Percentiles rank a stretch among this genome's conserved stretches.
These are phyloP conservation scores for Apiotrichum laibachii DNA, from an alignment of 1,284 basidiomycete genomes.

Conservation along the genomic window DNA sequence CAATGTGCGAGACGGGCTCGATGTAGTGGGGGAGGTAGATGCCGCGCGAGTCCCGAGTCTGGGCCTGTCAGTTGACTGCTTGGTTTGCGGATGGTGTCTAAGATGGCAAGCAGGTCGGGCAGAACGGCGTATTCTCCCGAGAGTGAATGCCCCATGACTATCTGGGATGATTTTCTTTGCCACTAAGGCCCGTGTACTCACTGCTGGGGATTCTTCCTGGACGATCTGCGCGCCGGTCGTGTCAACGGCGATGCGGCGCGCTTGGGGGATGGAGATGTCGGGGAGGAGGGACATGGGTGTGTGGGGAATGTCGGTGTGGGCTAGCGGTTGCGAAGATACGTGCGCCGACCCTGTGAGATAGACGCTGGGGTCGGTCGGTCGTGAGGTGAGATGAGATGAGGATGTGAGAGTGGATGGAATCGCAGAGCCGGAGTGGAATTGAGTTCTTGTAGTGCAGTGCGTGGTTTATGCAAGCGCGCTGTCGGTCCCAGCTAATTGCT, in stretches of 20 bases:
- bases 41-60: constrained; percentile 89
- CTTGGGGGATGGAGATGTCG: constrained; percentile 50
- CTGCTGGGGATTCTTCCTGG: constrained; percentile 87
- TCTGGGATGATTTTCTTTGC: background rate
- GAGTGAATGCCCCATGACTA: too few relatives aligned
- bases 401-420: too few relatives aligned
- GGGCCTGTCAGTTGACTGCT: constrained; percentile 19
- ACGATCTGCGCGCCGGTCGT: constrained; percentile 75
- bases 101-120: background rate
- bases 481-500: too few relatives aligned
- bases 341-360: too few relatives aligned
- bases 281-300: constrained; percentile 29
- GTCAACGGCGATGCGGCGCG: constrained; percentile 48
- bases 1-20: constrained; percentile 93
- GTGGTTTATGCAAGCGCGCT: too few relatives aligned
- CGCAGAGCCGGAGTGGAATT: too few relatives aligned
- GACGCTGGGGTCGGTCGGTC: too few relatives aligned
- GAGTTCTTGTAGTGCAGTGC: too few relatives aligned
- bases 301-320: too few relatives aligned
- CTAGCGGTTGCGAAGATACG: too few relatives aligned
- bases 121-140: too few relatives aligned
- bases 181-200: constrained; percentile 51
- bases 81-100: background rate
- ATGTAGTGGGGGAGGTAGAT: constrained; percentile 96
- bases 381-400: too few relatives aligned